Evolutionary conservation across 192 early-diverging fungal species (phyloP).

Genomic region (Coemansia sp.): DNA sequence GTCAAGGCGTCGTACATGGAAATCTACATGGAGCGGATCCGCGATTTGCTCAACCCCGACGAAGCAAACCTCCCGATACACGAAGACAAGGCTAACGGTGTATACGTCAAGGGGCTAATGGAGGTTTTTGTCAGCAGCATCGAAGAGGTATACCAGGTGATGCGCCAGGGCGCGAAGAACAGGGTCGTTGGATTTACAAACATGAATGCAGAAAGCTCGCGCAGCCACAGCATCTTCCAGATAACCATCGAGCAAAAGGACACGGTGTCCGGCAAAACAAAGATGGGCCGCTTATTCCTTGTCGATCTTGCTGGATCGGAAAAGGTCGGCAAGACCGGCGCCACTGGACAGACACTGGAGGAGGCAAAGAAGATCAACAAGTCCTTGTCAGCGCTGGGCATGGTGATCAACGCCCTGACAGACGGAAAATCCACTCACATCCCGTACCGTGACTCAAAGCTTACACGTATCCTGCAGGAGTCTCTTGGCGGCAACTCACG

Average conservation of each 20-base stretch:
- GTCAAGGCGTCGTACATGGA: conserved; percentile 99
- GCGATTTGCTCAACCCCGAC: conserved; percentile 86
- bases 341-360: conserved; percentile 96
- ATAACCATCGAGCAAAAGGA: conserved; percentile 97
- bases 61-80: conserved; percentile 93
- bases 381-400: conserved; percentile 94
- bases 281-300: conserved; percentile 89
- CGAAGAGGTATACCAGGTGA: conserved; percentile 95
- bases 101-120: conserved; percentile 97
- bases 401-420: conserved; percentile 98
- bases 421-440: conserved; percentile 99
- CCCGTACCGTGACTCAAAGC: conserved; percentile 98
- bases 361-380: conserved; percentile 99
- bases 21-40: conserved; percentile 99
- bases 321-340: conserved; percentile 96
- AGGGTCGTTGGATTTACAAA: conserved; percentile 91
- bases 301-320: conserved; percentile 99
- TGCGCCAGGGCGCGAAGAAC: conserved; percentile 87
- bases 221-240: conserved; percentile 97
- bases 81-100: conserved; percentile 94
- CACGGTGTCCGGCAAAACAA: conserved; percentile 80
- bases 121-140: conserved; percentile 96
- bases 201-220: conserved; percentile 99
- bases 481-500: conserved; percentile 99
- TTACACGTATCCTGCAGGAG: conserved; percentile 99